Evolutionary conservation across 441 rosid species (phyloP).

Genomic region (Mallotus japonicus): DNA sequence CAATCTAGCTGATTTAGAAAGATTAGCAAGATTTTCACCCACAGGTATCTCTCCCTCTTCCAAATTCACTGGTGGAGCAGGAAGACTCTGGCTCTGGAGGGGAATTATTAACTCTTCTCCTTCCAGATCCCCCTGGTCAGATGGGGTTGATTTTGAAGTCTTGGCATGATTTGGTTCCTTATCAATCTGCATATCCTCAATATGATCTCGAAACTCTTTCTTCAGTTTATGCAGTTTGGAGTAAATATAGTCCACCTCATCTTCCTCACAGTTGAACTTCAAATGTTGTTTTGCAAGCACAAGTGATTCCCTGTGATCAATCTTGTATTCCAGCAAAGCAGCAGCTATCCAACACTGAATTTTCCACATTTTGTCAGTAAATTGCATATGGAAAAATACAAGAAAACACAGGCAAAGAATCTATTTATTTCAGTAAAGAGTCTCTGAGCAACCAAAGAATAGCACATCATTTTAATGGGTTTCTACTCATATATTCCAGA

Average conservation of each 20-base stretch:
- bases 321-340: slow-evolving; percentile 30
- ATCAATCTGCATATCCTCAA: slow-evolving; percentile 5
- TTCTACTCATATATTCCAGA: not conserved
- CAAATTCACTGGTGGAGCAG: not conserved
- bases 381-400: not conserved
- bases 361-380: not conserved
- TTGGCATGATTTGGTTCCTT: slow-evolving; percentile 16
- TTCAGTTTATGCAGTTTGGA: slow-evolving; percentile 23
- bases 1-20: not conserved
- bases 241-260: slow-evolving; percentile 36
- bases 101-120: slow-evolving; percentile 7
- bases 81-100: slow-evolving; percentile 1
- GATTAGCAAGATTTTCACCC: not conserved
- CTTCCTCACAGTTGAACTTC: slow-evolving; percentile 30
- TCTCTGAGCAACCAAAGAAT: not conserved
- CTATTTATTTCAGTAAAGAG: not conserved
- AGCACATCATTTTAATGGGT: not conserved
- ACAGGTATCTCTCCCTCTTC: slow-evolving; percentile 13
- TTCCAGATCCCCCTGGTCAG: slow-evolving; percentile 8
- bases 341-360: slow-evolving; percentile 46
- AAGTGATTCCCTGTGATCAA: slow-evolving; percentile 35
- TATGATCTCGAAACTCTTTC: slow-evolving; percentile 12
- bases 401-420: not conserved
- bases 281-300: slow-evolving; percentile 33
- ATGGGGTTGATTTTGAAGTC: slow-evolving; percentile 5